Conservation (phyloP, 441 rosid genomes). For the Raphanus hybrid region DNA sequence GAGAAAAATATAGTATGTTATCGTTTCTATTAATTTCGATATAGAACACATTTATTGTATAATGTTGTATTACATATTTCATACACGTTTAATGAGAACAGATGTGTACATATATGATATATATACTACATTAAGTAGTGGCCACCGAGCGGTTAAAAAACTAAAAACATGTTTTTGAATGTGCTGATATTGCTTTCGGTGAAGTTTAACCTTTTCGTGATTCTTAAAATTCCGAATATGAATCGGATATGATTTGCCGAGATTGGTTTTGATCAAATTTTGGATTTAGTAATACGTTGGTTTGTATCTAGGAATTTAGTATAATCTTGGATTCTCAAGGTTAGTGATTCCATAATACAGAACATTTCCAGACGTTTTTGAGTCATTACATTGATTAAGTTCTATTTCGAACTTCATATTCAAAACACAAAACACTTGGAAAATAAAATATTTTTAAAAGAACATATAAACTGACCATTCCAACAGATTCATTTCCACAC, state of each 20-base stretch:
- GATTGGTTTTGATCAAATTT: conserved; percentile 19
- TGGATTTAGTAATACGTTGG: conserved; percentile 22
- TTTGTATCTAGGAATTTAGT: conserved; percentile 26
- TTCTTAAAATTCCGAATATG: conserved; percentile 27
- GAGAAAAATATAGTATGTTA: not conserved
- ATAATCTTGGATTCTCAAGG: conserved; percentile 13
- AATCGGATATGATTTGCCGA: conserved; percentile 25
- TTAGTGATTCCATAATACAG: conserved; percentile 8
- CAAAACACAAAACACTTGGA: not conserved
- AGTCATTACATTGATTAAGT: not conserved
- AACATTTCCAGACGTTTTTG: not conserved
- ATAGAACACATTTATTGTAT: not conserved
- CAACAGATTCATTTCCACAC: not conserved
- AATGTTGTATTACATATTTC: too few species aligned
- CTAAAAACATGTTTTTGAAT: conserved; percentile 11
- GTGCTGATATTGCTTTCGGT: conserved; percentile 26
- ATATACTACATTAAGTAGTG: not conserved
- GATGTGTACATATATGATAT: not conserved
- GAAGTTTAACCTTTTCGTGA: conserved; percentile 19
- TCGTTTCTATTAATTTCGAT: not conserved
- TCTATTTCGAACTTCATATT: not conserved
- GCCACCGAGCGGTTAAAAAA: not conserved
- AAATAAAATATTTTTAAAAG: not conserved
- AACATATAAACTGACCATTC: not conserved
- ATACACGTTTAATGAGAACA: not conserved